Evolutionary conservation across 1,139 yeast species (phyloP), one percentile per base, ranked within the genome.

Genomic region (Zygoascus meyerae): DNA sequence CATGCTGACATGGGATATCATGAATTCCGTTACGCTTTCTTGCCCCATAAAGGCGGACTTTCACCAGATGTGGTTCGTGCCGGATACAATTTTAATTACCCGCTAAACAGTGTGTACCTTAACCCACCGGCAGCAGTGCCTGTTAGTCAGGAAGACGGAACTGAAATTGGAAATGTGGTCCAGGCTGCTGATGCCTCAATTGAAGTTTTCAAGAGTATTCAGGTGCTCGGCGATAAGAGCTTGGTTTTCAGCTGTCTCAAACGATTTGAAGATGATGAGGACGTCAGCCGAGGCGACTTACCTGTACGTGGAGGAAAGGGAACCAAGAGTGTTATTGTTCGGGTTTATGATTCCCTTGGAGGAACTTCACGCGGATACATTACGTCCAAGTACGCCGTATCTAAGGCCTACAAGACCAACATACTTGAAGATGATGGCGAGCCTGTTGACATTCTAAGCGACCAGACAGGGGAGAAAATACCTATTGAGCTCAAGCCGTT

Each of bases 1-100:
- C 74, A 78, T 60, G 97, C 97, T 3, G 97, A 92, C 64, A 87
- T 92, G 87, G 97, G 97, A 7, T 66, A 71, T 32, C 97, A 92
- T 64, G 72, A 71, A 49, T 85, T 92, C 68, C 81, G 81, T 55
- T 92, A 89, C 65, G 95, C 95, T 0, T 67, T 92, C 43, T 75
- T 78, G 50, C 97, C 97, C 2, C 97, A 92, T 63, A 57, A 62
- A 12, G 95, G 95, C 3, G 66, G 76, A 0, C 69, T 92, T 48
- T 73, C 77, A 21, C 62, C 74, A 1, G 77, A 78, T 38, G 81
- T 89, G 1, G 92, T 90, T 11, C 77, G 77, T 53, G 75, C 83
- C 40, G 96, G 86, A 0, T 78, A 83, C 68, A 82, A 84, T 61
- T 86, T 87, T 70, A 92, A 92, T 67, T 83, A 81, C 64, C 79